Evolutionary conservation across 139 green algal species (phyloP).

Genomic region (Yamagishiella unicocca): DNA sequence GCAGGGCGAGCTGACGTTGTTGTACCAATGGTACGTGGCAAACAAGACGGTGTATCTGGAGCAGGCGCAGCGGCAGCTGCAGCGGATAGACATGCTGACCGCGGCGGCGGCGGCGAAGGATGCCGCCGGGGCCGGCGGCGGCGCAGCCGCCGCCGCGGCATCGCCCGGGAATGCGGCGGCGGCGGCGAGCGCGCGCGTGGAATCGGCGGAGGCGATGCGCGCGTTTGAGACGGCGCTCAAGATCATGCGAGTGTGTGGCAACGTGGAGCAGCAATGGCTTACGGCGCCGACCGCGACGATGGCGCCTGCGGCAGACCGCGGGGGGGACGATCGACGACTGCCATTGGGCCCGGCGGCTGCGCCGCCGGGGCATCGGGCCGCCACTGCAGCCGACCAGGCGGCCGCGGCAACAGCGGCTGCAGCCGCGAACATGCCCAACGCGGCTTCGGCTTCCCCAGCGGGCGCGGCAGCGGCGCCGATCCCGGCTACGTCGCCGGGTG

Average conservation of each 20-base stretch:
- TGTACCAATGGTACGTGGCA: constrained; percentile 61
- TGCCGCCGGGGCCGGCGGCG: background rate
- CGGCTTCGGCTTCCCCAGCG: too few species aligned
- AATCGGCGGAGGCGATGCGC: constrained; percentile 16
- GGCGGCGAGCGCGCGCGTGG: background rate
- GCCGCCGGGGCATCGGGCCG: too few species aligned
- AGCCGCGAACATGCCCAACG: too few species aligned
- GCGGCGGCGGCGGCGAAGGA: background rate
- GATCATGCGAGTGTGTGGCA: constrained; percentile 30
- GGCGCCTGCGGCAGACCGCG: too few species aligned
- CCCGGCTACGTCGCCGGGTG: too few species aligned
- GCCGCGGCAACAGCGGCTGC: too few species aligned
- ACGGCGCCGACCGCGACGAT: background rate
- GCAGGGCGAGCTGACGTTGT: constrained; percentile 48
- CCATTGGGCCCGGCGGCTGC: too few species aligned
- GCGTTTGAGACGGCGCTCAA: constrained; percentile 38
- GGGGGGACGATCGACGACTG: too few species aligned
- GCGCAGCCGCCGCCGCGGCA: too few species aligned
- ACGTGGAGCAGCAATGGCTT: constrained; percentile 30
- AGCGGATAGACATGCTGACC: constrained; percentile 8
- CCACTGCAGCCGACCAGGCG: too few species aligned
- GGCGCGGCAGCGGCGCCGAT: too few species aligned
- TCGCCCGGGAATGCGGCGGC: background rate
- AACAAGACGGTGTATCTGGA: constrained; percentile 60
- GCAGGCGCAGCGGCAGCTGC: constrained; percentile 33